phyloP scores from a whole-genome alignment of 345 rosid species.

The Sapria himalayana region DNA sequence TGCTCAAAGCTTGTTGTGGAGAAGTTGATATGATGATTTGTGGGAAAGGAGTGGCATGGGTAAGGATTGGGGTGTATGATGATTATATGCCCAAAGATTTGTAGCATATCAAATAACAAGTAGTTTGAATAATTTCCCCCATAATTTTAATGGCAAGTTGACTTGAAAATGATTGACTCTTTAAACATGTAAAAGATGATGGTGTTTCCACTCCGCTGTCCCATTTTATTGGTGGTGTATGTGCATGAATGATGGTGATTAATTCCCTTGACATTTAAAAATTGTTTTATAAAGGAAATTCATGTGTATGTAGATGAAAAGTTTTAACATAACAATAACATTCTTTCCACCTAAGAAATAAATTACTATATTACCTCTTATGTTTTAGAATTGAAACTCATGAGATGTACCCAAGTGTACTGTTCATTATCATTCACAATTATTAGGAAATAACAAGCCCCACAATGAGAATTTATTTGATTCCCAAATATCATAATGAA shows the following conservation, averaged over 20 bases:
- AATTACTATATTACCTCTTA: neutral
- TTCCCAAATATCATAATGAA: slow-evolving; percentile 4
- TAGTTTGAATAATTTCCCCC: slow-evolving; percentile 5
- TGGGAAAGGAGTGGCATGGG: too few relatives aligned
- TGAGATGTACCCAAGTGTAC: neutral
- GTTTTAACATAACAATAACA: neutral
- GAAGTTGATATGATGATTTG: neutral
- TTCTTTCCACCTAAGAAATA: neutral
- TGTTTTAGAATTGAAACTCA: neutral
- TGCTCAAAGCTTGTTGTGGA: neutral
- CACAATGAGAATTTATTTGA: neutral
- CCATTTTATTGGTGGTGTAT: too few relatives aligned
- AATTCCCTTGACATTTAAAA: too few relatives aligned
- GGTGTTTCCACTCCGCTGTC: too few relatives aligned
- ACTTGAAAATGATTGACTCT: too few relatives aligned
- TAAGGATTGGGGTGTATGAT: too few relatives aligned
- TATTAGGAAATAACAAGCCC: neutral
- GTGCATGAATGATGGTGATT: too few relatives aligned
- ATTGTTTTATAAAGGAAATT: neutral
- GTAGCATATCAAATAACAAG: neutral
- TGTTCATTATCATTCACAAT: slow-evolving; percentile 1
- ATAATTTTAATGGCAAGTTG: too few relatives aligned
- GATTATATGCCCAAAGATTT: too few relatives aligned
- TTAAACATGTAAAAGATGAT: too few relatives aligned
- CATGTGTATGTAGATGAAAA: neutral